These are phyloP conservation scores for Colletotrichum sp. DNA, from an alignment of 2,329 filamentous ascomycete genomes.

Conservation along the genomic window DNA sequence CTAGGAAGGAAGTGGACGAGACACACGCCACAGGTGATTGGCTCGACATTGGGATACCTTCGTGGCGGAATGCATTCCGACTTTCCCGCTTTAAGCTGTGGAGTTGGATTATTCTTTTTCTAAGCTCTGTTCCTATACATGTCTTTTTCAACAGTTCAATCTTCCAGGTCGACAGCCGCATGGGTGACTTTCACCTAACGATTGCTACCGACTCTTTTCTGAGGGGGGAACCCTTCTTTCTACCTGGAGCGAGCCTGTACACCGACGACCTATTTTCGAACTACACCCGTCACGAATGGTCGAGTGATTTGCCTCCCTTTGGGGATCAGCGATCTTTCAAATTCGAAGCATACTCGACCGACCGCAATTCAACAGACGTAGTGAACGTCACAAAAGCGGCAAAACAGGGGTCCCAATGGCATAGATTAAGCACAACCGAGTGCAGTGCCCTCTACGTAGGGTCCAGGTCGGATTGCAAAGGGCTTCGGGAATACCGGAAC, in stretches of 20 bases:
- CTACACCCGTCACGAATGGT: background rate
- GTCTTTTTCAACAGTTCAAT: slow-evolving; percentile 27
- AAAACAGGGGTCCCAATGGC: background rate
- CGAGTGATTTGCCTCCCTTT: background rate
- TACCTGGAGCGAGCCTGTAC: background rate
- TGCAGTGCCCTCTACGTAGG: background rate
- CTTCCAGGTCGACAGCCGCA: slow-evolving; percentile 14
- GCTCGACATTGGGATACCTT: slow-evolving; percentile 50
- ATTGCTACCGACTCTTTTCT: slow-evolving; percentile 19
- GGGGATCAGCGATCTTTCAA: background rate
- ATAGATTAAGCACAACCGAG: background rate
- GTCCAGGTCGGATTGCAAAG: background rate
- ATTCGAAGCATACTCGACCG: background rate
- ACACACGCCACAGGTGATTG: slow-evolving; percentile 46
- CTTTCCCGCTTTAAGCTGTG: slow-evolving; percentile 23
- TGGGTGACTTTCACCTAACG: slow-evolving; percentile 2
- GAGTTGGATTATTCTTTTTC: slow-evolving; percentile 24
- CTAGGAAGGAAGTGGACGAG: slow-evolving; percentile 30
- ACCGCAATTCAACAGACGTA: background rate
- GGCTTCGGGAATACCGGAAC: background rate
- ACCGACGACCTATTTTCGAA: background rate
- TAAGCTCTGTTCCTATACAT: slow-evolving; percentile 30
- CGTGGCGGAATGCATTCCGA: slow-evolving; percentile 35
- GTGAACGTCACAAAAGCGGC: background rate
- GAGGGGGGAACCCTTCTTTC: background rate